Evolutionary conservation across 2,329 filamentous ascomycete species (phyloP), one percentile per base, ranked within the genome.

Genomic region (Microcyclospora pomicola): DNA sequence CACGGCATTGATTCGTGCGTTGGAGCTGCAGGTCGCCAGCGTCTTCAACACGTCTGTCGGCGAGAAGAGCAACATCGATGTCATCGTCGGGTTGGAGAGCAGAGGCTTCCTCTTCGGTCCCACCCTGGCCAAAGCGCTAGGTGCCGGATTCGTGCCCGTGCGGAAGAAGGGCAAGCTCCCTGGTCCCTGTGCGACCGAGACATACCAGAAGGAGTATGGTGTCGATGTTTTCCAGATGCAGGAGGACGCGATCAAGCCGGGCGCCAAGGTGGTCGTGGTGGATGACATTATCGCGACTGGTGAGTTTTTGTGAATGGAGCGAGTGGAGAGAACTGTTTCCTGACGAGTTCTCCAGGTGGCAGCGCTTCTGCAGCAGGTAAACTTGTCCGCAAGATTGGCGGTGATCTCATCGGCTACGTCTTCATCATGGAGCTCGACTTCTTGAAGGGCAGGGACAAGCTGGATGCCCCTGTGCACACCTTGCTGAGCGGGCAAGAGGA

Each of bases 241-340:
- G 69, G 68, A 73, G 49, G 86, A 82, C 61, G 80, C 80, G 33
- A 79, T 98, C 54, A 79, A 82, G 65, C 71, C 75, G 36, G 87
- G 87, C 28, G 84, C 94, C 67, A 87, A 80, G 61, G 88, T 94
- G 41, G 68, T 98, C 45, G 73, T 98, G 48, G 86, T 98, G 27
- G 91, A 98, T 62, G 91, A 98, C 61, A 93, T 98, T 57, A 96
- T 98, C 66, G 91, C 91, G 40, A 98, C 91, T 48, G 88, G 88
- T 94, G 70, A 61, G 80, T 65, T 40, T 30, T 13, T 5, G 12
- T 3, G 13, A 27, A n/a, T 15, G n/a, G 15, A 5, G 15, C 53
- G 31, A 51, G 9, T 2, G 2, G 11, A 36, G 24, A 6, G 15
- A 7, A 11, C 35, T n/a, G 10, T 13, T 9, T 29, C 15, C 33